These are phyloP conservation scores for Plasmodiophora brassicae DNA, from an alignment of 208 protist genomes.

Conservation along the genomic window DNA sequence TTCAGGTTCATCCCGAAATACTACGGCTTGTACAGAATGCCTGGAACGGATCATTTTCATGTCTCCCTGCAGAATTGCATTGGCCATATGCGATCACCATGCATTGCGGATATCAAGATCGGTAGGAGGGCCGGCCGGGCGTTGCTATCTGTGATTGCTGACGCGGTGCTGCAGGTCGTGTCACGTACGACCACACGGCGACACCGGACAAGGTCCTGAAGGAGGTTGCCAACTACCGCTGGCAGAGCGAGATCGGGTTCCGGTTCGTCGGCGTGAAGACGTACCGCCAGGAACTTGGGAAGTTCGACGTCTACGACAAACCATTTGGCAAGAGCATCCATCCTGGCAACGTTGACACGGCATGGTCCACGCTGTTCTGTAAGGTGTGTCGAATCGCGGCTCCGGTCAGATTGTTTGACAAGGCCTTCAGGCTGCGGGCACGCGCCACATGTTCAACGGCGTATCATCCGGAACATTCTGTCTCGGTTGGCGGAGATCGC, in stretches of 20 bases:
- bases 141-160: not conserved
- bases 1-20: not conserved
- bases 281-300: not conserved
- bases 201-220: conserved; percentile 7
- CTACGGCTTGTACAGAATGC: not conserved
- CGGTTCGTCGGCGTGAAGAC: conserved; percentile 1
- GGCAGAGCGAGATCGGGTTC: conserved; percentile 27
- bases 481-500: not conserved
- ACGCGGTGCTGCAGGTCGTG: not conserved
- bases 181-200: not conserved
- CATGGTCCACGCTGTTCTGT: not conserved
- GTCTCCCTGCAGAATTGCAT: not conserved
- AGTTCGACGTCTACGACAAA: not conserved
- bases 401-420: not conserved
- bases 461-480: not conserved
- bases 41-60: not conserved
- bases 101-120: conserved; percentile 23
- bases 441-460: not conserved
- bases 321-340: not conserved
- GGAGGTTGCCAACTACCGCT: not conserved
- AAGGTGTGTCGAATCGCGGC: not conserved
- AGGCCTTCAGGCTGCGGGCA: not conserved
- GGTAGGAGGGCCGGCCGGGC: not conserved
- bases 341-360: not conserved
- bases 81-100: not conserved